A percentile compares a stretch with the other conserved stretches of the same genome.
Conservation (phyloP, 495 filamentous ascomycete genomes). For the Paragyromitra xinjiangensis region DNA sequence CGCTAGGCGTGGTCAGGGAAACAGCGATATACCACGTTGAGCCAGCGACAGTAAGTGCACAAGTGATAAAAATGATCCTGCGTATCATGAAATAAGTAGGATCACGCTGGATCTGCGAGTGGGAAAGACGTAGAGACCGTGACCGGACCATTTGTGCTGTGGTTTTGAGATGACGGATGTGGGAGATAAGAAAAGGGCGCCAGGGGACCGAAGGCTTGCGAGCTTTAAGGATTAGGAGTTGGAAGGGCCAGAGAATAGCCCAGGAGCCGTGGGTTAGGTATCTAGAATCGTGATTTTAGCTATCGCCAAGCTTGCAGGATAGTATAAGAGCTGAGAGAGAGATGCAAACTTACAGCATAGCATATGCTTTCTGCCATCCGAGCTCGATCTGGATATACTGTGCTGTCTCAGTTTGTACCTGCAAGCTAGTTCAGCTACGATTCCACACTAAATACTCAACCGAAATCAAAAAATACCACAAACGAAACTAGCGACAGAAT, state of each 20-base stretch:
- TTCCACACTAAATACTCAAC: not conserved
- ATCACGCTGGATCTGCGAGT: conserved; percentile 63
- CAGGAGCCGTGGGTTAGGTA: conserved; percentile 95
- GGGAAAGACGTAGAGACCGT: conserved; percentile 68
- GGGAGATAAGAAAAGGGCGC: conserved; percentile 85
- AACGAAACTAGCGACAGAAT: conserved; percentile 82
- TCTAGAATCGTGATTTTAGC: conserved; percentile 60
- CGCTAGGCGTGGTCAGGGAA: conserved; percentile 86
- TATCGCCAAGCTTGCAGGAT: not conserved
- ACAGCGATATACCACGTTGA: conserved; percentile 97
- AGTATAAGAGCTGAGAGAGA: not conserved
- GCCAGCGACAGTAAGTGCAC: conserved; percentile 87
- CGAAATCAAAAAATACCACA: conserved; percentile 52
- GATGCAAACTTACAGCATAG: conserved; percentile 76
- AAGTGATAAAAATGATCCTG: conserved; percentile 82
- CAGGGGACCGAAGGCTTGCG: conserved; percentile 73
- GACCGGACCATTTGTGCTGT: conserved; percentile 82
- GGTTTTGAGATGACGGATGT: conserved; percentile 74
- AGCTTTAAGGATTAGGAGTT: conserved; percentile 79
- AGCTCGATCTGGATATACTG: conserved; percentile 89
- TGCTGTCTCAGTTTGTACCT: conserved; percentile 90
- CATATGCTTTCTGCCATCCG: conserved; percentile 94
- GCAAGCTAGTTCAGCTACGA: conserved; percentile 51
- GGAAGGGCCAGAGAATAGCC: conserved; percentile 83
- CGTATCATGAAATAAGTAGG: conserved; percentile 77